A percentile compares a stretch with the other conserved stretches of the same genome.
phyloP scores from a whole-genome alignment of 2,329 filamentous ascomycete genomes.

The Pseudopithomyces maydicus region DNA sequence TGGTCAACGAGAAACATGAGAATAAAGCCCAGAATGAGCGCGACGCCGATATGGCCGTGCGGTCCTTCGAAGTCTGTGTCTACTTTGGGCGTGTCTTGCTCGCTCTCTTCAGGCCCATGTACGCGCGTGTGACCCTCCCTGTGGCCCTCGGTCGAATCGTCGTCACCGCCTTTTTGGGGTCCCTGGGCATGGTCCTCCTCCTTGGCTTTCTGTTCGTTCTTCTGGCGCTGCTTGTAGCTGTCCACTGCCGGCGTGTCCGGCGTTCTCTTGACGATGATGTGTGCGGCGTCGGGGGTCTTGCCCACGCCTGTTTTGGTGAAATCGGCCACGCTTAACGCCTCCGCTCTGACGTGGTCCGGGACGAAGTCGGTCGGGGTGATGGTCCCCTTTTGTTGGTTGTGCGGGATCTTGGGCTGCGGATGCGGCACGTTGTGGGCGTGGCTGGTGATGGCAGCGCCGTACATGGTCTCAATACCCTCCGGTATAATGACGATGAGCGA shows the following conservation, averaged over 20 bases:
- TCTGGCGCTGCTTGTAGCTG: conserved; percentile 26
- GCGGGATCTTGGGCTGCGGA: conserved; percentile 30
- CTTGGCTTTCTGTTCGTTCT: conserved; percentile 19
- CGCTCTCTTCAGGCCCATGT: conserved; percentile 37
- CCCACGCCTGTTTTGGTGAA: conserved; percentile 21
- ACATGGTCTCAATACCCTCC: conserved; percentile 90
- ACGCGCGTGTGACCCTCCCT: conserved; percentile 44
- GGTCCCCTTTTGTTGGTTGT: conserved; percentile 32
- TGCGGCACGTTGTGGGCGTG: conserved; percentile 29
- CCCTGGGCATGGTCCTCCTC: conserved; percentile 26
- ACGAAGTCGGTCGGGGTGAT: conserved; percentile 29
- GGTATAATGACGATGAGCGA: conserved; percentile 97
- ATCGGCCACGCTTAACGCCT: conserved; percentile 1
- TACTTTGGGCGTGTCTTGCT: conserved; percentile 50
- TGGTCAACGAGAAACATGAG: conserved; percentile 94
- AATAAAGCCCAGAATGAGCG: conserved; percentile 85
- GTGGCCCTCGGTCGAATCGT: conserved; percentile 45
- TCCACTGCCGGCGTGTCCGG: conserved; percentile 21
- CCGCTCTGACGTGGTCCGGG: conserved; percentile 18
- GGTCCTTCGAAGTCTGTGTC: conserved; percentile 54
- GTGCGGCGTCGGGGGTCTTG: conserved; percentile 23
- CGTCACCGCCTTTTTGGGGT: conserved; percentile 43
- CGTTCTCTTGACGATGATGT: conserved; percentile 27
- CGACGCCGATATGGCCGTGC: conserved; percentile 82
- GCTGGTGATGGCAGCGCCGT: conserved; percentile 55